Conservation (phyloP, 768 basidiomycete genomes). For the Leucocoprinus birnbaumii region DNA sequence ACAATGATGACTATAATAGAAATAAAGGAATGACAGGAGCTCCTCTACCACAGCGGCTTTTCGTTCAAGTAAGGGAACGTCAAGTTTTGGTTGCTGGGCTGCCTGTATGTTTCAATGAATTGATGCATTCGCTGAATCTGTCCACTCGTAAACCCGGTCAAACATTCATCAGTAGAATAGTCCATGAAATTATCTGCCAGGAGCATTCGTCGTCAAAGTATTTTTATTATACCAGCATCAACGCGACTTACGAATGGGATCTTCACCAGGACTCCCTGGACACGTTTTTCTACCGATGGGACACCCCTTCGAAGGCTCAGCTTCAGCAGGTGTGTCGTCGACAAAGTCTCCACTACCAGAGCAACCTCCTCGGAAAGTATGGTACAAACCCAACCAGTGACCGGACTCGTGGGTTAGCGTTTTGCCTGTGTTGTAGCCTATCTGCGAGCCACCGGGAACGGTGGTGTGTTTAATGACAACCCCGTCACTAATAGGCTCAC, state of each 20-base stretch:
- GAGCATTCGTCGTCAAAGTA: neutral
- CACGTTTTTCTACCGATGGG: constrained; percentile 28
- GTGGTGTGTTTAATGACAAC: constrained; percentile 35
- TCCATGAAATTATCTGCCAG: constrained; percentile 43
- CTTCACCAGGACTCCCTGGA: constrained; percentile 25
- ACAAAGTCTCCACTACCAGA: constrained; percentile 34
- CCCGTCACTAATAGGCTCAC: constrained; percentile 40
- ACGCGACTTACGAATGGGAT: constrained; percentile 38
- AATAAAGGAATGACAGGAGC: no score
- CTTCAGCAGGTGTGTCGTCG: constrained; percentile 40
- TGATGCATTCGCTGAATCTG: constrained; percentile 35
- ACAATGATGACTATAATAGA: no score
- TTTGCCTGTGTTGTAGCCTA: constrained; percentile 39
- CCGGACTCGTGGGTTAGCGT: constrained; percentile 50
- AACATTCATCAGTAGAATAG: constrained; percentile 17
- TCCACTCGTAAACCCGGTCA: constrained; percentile 41
- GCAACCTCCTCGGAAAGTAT: constrained; percentile 41
- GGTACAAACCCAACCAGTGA: constrained; percentile 48
- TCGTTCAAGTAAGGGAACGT: constrained; percentile 2
- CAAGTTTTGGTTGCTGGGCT: neutral
- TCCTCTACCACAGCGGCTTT: neutral
- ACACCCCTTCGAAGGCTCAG: constrained; percentile 33
- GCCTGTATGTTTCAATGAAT: constrained; percentile 14
- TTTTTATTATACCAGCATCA: neutral
- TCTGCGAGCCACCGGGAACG: constrained; percentile 36